Conservation (phyloP, 805 yeast species). For the Cyberlindnera euphorbiae region DNA sequence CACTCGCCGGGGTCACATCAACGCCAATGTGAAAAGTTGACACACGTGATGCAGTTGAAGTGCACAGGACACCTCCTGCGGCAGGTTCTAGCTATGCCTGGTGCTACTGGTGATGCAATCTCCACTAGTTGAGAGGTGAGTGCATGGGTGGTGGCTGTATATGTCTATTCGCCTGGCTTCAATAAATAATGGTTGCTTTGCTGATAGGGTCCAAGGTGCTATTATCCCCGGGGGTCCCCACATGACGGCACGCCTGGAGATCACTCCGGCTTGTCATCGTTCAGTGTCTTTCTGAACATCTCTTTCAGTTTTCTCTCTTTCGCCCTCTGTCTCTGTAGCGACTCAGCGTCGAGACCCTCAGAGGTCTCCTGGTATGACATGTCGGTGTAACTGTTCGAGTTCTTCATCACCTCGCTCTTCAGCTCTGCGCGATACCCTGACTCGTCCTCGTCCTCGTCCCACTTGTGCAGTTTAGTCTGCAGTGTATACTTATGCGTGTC, state of each 20-base stretch:
- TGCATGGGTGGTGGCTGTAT: too few relatives aligned
- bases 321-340: slow-evolving; percentile 27
- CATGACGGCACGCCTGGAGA: too few relatives aligned
- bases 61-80: too few relatives aligned
- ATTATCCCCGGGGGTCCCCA: too few relatives aligned
- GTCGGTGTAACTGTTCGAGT: slow-evolving; percentile 24
- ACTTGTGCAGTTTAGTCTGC: slow-evolving; percentile 58
- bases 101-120: too few relatives aligned
- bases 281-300: slow-evolving; percentile 29
- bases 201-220: too few relatives aligned
- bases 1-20: too few relatives aligned
- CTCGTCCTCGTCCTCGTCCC: slow-evolving; percentile 50
- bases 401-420: slow-evolving; percentile 21
- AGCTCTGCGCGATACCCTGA: slow-evolving; percentile 17
- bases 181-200: too few relatives aligned
- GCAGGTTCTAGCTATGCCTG: too few relatives aligned
- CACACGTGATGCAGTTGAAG: neutral
- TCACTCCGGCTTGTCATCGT: slow-evolving; percentile 1
- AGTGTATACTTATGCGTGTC: slow-evolving; percentile 49
- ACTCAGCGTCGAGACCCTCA: slow-evolving; percentile 15
- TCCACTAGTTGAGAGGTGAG: too few relatives aligned
- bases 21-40: neutral
- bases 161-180: too few relatives aligned
- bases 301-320: slow-evolving; percentile 41
- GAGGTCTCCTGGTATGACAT: slow-evolving; percentile 3